Conservation (phyloP, 1,284 basidiomycete genomes). For the Ceratobasidium sp. region DNA sequence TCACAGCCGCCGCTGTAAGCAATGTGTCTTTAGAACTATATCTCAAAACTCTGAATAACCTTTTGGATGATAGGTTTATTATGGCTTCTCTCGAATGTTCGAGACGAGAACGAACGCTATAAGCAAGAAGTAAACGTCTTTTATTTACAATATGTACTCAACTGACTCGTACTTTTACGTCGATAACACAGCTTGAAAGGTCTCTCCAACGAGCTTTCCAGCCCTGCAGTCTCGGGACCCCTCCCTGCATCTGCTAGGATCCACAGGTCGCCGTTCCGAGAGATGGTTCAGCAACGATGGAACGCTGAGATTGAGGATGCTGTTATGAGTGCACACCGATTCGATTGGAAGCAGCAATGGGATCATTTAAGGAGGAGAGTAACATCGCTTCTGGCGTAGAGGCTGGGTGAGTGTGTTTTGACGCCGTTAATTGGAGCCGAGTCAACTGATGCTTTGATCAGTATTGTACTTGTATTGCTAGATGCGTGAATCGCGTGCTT, state of each 20-base stretch:
- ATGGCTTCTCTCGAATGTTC: background rate
- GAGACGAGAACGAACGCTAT: background rate
- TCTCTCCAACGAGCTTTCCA: conserved; percentile 18
- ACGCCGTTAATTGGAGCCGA: background rate
- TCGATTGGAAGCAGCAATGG: conserved; percentile 39
- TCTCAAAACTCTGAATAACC: too few relatives aligned
- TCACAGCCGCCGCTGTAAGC: conserved; percentile 32
- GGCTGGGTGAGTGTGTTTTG: background rate
- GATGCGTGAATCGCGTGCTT: too few relatives aligned
- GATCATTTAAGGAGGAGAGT: conserved; percentile 38
- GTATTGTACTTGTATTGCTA: too few relatives aligned
- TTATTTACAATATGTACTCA: background rate
- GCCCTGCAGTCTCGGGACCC: conserved; percentile 19
- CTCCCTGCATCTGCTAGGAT: conserved; percentile 31
- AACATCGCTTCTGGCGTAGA: conserved; percentile 16
- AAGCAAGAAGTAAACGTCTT: background rate
- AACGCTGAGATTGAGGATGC: conserved; percentile 34
- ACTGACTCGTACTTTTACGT: background rate
- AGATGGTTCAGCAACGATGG: conserved; percentile 34
- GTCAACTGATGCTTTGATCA: background rate
- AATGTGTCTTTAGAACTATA: too few relatives aligned
- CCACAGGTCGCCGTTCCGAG: conserved; percentile 36
- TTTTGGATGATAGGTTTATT: background rate
- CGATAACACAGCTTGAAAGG: background rate
- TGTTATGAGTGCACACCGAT: conserved; percentile 26